Evolutionary conservation across 805 yeast species (phyloP).

Genomic region (Teunomyces gatunensis): DNA sequence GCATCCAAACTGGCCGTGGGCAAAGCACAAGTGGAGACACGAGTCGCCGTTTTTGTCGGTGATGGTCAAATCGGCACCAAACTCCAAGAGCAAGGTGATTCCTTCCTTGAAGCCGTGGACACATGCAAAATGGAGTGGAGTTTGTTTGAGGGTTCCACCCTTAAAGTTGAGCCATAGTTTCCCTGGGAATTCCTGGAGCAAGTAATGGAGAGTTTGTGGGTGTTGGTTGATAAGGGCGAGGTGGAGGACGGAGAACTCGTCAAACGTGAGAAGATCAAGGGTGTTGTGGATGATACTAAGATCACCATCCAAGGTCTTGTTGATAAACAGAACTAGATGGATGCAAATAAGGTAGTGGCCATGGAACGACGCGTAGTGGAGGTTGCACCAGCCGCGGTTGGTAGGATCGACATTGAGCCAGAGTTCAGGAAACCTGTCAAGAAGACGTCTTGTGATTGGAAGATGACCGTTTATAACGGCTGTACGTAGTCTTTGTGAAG

Average conservation of each 20-base stretch:
- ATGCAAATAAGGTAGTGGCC: slow-evolving; percentile 72
- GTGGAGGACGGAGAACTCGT: slow-evolving; percentile 66
- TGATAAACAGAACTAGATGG: slow-evolving; percentile 47
- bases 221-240: slow-evolving; percentile 57
- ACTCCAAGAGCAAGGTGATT: slow-evolving; percentile 59
- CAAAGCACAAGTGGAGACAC: slow-evolving; percentile 45
- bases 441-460: slow-evolving; percentile 59
- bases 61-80: slow-evolving; percentile 55
- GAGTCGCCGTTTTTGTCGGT: slow-evolving; percentile 35
- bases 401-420: slow-evolving; percentile 64
- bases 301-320: slow-evolving; percentile 20
- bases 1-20: slow-evolving; percentile 61
- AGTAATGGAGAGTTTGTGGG: slow-evolving; percentile 68
- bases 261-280: slow-evolving; percentile 46
- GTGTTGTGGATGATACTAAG: slow-evolving; percentile 13
- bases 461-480: slow-evolving; percentile 65
- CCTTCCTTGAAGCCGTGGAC: slow-evolving; percentile 59
- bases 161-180: slow-evolving; percentile 54
- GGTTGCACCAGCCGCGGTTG: slow-evolving; percentile 73
- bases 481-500: slow-evolving; percentile 61
- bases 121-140: slow-evolving; percentile 72
- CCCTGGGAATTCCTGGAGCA: slow-evolving; percentile 51
- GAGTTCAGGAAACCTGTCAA: slow-evolving; percentile 67
- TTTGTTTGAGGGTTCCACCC: slow-evolving; percentile 43
- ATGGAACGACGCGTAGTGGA: slow-evolving; percentile 76